A percentile compares a stretch with the other conserved stretches of the same genome.
These are phyloP conservation scores for Annulohypoxylon moriforme DNA, from an alignment of 495 filamentous ascomycete genomes.

Conservation along the genomic window DNA sequence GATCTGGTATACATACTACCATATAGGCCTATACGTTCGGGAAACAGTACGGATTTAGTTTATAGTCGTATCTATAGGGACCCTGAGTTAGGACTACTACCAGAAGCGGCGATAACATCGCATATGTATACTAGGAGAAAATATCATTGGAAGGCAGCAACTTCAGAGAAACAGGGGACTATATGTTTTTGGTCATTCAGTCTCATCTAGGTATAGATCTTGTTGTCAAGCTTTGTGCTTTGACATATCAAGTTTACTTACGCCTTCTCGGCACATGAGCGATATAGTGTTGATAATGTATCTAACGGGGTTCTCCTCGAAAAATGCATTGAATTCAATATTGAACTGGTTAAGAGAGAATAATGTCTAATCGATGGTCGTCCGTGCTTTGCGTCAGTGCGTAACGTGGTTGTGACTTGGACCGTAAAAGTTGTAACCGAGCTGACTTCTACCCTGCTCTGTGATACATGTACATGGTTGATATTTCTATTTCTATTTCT, in stretches of 20 bases:
- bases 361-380: slow-evolving; percentile 1
- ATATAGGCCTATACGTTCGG: neutral
- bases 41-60: neutral
- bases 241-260: slow-evolving; percentile 1
- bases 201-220: neutral
- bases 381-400: slow-evolving; percentile 39
- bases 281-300: neutral
- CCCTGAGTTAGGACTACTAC: neutral
- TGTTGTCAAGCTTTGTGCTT: slow-evolving; percentile 1
- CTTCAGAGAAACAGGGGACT: neutral
- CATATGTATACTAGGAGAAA: neutral
- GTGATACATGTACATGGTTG: neutral
- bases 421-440: slow-evolving; percentile 34
- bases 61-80: neutral
- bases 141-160: neutral
- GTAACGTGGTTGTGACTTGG: slow-evolving; percentile 30
- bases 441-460: neutral
- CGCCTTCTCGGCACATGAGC: neutral
- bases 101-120: neutral
- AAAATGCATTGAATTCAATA: slow-evolving; percentile 16
- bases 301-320: neutral
- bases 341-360: neutral
- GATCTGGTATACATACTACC: neutral
- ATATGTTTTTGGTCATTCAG: neutral
- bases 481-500: neutral